Base-by-base conservation (phyloP, 2,329 filamentous ascomycete genomes). In the Aspergillus pseudoglaucus region DNA sequence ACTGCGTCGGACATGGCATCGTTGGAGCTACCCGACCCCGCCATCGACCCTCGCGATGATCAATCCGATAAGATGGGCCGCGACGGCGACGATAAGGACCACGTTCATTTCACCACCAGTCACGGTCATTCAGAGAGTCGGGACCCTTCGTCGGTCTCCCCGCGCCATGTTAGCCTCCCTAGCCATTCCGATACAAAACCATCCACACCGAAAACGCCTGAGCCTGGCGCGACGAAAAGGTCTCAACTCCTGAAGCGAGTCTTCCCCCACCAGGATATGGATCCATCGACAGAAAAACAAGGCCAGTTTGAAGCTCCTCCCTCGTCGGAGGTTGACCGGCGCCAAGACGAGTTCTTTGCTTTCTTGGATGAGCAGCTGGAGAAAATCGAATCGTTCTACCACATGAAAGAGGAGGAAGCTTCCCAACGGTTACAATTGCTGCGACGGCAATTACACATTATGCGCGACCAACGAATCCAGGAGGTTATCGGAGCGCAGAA, bases 341-440 rank as follows among this genome's bases (percentile, higher is more conserved):
- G 83, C 15, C 84, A 95, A 65, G 79, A 78, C n/a, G 88, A 95
- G 12, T 97, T 98, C 63, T 91, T 90, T 65, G 70, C 75, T 0
- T 98, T 93, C 60, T 74, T 98, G 46, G 88, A 96, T 58, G 74
- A 73, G 8, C 87, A 98, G 69, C 74, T 98, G 12, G 77, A 84
- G n/a, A 98, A 97, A 69, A 88, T 98, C 9, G 90, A 98, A 63
- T 71, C 75, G 0, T 98, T 98, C 62, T 97, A 97, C 73, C 83
- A 81, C 57, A 73, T 81, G 56, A 96, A 96, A 63, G 93, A 98
- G 63, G 79, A 87, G 23, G 88, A 96, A 63, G 88, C 91, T 0
- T 85, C 82, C 0, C 73, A 84, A 47, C 81, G 90, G 2, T 72
- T 96, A 20, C 72, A 75, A 0, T 66, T 85, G 3, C 75, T 98